Evolutionary conservation across 345 rosid genomes (phyloP).

Genomic region (Melastoma malabathricum): DNA sequence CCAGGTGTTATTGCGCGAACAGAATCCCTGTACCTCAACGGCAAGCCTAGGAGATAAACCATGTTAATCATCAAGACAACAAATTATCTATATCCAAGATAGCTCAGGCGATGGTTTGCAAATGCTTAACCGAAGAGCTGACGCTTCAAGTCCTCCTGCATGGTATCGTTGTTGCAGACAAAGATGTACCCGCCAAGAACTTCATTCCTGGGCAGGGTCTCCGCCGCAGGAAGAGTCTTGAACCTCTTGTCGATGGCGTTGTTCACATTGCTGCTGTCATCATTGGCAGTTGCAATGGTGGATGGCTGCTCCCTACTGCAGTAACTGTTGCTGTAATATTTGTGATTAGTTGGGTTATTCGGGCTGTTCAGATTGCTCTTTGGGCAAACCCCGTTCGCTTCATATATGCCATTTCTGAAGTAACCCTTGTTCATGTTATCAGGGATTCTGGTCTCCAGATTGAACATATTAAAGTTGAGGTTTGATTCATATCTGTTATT

Average conservation of each 20-base stretch:
- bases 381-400: constrained; percentile 57
- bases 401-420: constrained; percentile 40
- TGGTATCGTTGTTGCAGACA: constrained; percentile 99
- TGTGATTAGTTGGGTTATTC: background rate
- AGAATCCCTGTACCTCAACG: constrained; percentile 89
- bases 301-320: constrained; percentile 21
- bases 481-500: constrained; percentile 46
- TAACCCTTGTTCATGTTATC: constrained; percentile 44
- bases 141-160: constrained; percentile 84
- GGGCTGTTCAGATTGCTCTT: constrained; percentile 38
- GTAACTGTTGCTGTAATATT: constrained; percentile 35
- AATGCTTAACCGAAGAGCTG: constrained; percentile 61
- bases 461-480: constrained; percentile 72
- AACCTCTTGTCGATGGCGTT: constrained; percentile 74
- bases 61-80: background rate
- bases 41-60: constrained; percentile 34
- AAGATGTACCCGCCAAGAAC: constrained; percentile 93
- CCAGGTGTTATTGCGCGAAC: constrained; percentile 98
- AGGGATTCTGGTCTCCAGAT: constrained; percentile 43
- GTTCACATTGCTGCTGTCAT: constrained; percentile 29
- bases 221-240: constrained; percentile 90
- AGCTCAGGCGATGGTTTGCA: background rate
- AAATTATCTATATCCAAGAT: background rate
- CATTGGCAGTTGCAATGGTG: background rate
- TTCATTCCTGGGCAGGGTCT: constrained; percentile 79